These are phyloP conservation scores for Lizanozyma gosingica DNA, from an alignment of 1,139 yeast genomes.

Conservation along the genomic window DNA sequence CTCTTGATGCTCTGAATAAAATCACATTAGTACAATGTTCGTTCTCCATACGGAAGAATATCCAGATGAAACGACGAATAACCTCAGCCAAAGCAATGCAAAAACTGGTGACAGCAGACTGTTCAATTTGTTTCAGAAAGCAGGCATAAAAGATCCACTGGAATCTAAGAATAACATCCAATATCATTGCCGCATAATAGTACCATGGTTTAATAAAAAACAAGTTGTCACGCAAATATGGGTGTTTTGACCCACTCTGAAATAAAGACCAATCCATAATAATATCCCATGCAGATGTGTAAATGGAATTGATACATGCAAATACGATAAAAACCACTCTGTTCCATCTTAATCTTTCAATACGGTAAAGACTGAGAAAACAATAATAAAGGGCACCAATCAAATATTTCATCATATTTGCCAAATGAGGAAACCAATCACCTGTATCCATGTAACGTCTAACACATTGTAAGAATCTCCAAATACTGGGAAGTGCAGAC, in stretches of 20 bases:
- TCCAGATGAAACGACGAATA: slow-evolving; percentile 78
- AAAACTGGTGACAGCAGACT: slow-evolving; percentile 86
- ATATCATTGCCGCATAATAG: slow-evolving; percentile 67
- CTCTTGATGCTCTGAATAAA: slow-evolving; percentile 78
- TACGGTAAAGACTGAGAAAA: slow-evolving; percentile 73
- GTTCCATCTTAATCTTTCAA: slow-evolving; percentile 34
- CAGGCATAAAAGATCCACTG: slow-evolving; percentile 84
- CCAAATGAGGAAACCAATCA: slow-evolving; percentile 93
- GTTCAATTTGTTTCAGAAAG: slow-evolving; percentile 70
- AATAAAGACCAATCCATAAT: slow-evolving; percentile 93
- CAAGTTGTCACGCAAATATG: slow-evolving; percentile 61
- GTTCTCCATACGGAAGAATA: slow-evolving; percentile 86
- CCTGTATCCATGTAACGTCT: slow-evolving; percentile 91
- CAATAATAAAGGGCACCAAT: slow-evolving; percentile 61
- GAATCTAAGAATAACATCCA: slow-evolving; percentile 68
- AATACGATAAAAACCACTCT: slow-evolving; percentile 59
- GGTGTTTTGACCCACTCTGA: slow-evolving; percentile 53
- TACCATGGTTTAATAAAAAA: slow-evolving; percentile 49
- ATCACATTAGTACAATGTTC: slow-evolving; percentile 90
- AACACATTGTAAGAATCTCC: slow-evolving; percentile 85
- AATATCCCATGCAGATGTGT: slow-evolving; percentile 76
- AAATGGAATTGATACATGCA: slow-evolving; percentile 66
- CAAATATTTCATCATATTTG: slow-evolving; percentile 76
- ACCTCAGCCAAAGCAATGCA: slow-evolving; percentile 76
- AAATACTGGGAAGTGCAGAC: slow-evolving; percentile 74